Conservation (phyloP, 176 grass and related monocot species). For the Oryza brachyantha region DNA sequence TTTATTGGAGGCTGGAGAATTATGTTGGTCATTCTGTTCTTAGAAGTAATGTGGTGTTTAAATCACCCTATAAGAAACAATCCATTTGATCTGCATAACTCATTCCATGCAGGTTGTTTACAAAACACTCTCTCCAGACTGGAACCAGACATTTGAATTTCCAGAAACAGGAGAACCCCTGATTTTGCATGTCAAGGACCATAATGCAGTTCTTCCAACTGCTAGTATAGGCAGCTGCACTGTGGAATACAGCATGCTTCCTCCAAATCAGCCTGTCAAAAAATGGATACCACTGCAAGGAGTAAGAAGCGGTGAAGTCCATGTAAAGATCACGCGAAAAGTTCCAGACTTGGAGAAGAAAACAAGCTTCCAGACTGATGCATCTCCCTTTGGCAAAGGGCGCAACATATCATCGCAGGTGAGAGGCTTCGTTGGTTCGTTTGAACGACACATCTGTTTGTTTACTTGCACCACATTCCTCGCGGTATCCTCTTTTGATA, state of each 20-base stretch:
- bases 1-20: not conserved
- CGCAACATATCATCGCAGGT: conserved; percentile 60
- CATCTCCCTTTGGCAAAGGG: conserved; percentile 41
- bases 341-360: conserved; percentile 43
- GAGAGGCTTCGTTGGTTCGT: not conserved
- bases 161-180: conserved; percentile 71
- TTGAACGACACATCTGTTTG: not conserved
- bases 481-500: not conserved
- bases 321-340: conserved; percentile 54
- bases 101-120: conserved; percentile 61
- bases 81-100: conserved; percentile 3
- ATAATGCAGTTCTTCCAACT: conserved; percentile 77
- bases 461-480: not conserved
- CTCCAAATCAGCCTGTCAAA: conserved; percentile 54
- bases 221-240: conserved; percentile 78
- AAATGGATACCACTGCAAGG: conserved; percentile 93
- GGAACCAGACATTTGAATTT: conserved; percentile 91
- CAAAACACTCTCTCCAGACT: conserved; percentile 78
- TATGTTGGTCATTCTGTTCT: not conserved
- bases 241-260: conserved; percentile 73
- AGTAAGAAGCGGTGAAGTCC: conserved; percentile 72
- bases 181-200: conserved; percentile 74
- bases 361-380: conserved; percentile 18
- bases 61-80: not conserved
- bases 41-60: not conserved